These are phyloP conservation scores for Rhynchosporium secalis DNA, from an alignment of 2,329 filamentous ascomycete genomes.

Conservation along the genomic window DNA sequence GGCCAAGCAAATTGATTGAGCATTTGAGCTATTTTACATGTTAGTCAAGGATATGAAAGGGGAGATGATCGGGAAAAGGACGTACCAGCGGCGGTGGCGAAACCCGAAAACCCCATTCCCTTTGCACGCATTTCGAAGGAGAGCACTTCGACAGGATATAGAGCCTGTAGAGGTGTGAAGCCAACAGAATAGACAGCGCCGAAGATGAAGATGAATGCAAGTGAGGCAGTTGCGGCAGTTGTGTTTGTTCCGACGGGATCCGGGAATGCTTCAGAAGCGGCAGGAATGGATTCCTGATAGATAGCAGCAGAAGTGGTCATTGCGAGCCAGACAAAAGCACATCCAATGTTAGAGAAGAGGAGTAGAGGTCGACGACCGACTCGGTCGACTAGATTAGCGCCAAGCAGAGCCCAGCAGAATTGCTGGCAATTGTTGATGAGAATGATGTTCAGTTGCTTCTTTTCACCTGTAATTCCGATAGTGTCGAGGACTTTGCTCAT, in stretches of 20 bases:
- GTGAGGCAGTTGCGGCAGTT: slow-evolving; percentile 44
- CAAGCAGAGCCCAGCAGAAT: slow-evolving; percentile 54
- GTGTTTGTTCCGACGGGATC: slow-evolving; percentile 30
- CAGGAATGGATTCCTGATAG: slow-evolving; percentile 33
- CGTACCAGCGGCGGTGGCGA: slow-evolving; percentile 43
- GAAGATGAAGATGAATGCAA: slow-evolving; percentile 57
- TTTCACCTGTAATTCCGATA: slow-evolving; percentile 50
- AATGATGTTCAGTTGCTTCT: slow-evolving; percentile 53
- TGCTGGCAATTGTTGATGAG: slow-evolving; percentile 57
- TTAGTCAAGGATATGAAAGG: not conserved
- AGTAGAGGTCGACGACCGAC: slow-evolving; percentile 59
- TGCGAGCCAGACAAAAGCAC: slow-evolving; percentile 51
- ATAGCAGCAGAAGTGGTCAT: slow-evolving; percentile 46
- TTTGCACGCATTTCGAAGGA: slow-evolving; percentile 56
- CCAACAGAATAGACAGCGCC: slow-evolving; percentile 53
- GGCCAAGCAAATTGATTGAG: slow-evolving; percentile 50
- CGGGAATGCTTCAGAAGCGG: slow-evolving; percentile 4
- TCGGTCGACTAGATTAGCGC: slow-evolving; percentile 56
- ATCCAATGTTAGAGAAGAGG: slow-evolving; percentile 50
- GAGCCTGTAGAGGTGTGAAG: slow-evolving; percentile 46
- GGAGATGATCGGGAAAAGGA: not conserved
- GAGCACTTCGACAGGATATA: slow-evolving; percentile 56
- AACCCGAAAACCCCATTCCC: slow-evolving; percentile 51
- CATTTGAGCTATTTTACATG: slow-evolving; percentile 39
- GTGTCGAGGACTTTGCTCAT: slow-evolving; percentile 52